Conservation (phyloP, 2,329 filamentous ascomycete genomes). For the Pseudogymnoascus sp. region DNA sequence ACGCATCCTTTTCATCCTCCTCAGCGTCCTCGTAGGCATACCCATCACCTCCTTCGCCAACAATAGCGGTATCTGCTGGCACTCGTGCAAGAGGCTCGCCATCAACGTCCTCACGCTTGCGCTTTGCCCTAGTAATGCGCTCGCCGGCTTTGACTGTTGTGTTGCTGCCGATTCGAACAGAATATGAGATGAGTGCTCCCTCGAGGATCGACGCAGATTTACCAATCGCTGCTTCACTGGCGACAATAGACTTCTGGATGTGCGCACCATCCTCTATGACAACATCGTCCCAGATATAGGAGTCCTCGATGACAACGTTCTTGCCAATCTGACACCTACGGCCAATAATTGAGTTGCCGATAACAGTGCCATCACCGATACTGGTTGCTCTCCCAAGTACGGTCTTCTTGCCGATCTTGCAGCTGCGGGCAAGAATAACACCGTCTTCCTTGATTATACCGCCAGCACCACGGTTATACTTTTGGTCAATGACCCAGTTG, state of each 20-base stretch:
- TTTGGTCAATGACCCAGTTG: slow-evolving; percentile 70
- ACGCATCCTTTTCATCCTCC: slow-evolving; percentile 48
- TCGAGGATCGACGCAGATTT: slow-evolving; percentile 58
- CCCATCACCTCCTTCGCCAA: slow-evolving; percentile 50
- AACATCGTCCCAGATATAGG: slow-evolving; percentile 82
- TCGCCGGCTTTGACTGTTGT: slow-evolving; percentile 33
- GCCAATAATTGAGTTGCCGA: slow-evolving; percentile 74
- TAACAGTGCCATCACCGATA: slow-evolving; percentile 61
- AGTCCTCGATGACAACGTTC: slow-evolving; percentile 69
- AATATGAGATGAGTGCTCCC: slow-evolving; percentile 72
- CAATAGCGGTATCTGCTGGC: slow-evolving; percentile 41
- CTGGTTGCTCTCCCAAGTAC: slow-evolving; percentile 70
- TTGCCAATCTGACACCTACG: slow-evolving; percentile 78
- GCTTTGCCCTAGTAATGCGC: slow-evolving; percentile 36
- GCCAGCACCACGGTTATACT: slow-evolving; percentile 61
- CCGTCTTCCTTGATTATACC: slow-evolving; percentile 71
- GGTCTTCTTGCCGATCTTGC: slow-evolving; percentile 57
- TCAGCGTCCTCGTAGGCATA: slow-evolving; percentile 57
- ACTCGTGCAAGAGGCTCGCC: slow-evolving; percentile 21
- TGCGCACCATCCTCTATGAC: slow-evolving; percentile 66
- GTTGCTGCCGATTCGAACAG: slow-evolving; percentile 61
- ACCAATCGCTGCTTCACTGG: slow-evolving; percentile 62
- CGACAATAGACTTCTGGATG: slow-evolving; percentile 67
- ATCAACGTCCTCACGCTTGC: slow-evolving; percentile 28
- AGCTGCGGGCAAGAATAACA: slow-evolving; percentile 65